These are phyloP conservation scores for Calonectria ilicicola DNA, from an alignment of 2,329 filamentous ascomycete species.

Conservation along the genomic window DNA sequence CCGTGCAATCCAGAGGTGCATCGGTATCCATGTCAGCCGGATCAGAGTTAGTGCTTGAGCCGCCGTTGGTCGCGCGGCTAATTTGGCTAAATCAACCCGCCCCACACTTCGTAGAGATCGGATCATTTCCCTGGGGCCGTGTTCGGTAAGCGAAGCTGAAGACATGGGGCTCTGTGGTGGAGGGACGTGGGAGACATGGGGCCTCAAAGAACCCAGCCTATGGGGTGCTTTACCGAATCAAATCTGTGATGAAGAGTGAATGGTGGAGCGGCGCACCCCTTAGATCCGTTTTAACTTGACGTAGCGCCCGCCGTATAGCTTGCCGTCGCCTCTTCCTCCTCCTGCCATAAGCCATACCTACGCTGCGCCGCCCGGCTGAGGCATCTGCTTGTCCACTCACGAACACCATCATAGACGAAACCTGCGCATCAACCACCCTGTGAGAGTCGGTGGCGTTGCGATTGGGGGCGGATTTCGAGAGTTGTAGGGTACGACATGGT, in stretches of 20 bases:
- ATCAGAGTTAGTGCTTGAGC: background rate
- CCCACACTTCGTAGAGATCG: conserved; percentile 8
- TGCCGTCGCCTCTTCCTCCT: no score
- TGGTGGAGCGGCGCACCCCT: background rate
- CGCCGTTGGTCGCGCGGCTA: conserved; percentile 5
- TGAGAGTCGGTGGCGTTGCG: background rate
- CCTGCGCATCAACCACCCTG: background rate
- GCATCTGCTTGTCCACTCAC: conserved; percentile 7
- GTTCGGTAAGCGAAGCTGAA: background rate
- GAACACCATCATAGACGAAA: conserved; percentile 3
- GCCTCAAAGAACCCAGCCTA: conserved; percentile 2
- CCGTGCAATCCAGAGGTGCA: conserved; percentile 13
- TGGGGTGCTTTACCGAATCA: background rate
- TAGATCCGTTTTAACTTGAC: background rate
- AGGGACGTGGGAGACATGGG: conserved; percentile 1
- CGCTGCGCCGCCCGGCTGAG: conserved; percentile 18
- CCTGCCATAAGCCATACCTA: background rate
- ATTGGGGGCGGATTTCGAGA: background rate
- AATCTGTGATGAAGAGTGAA: background rate
- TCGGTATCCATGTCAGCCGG: background rate
- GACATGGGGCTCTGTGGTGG: background rate
- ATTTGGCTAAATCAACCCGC: conserved; percentile 20
- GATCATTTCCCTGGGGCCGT: conserved; percentile 19
- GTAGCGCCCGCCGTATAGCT: background rate
- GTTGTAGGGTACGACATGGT: conserved; percentile 3